Conservation (phyloP, 2,329 filamentous ascomycete genomes). For the Monascus ruber region DNA sequence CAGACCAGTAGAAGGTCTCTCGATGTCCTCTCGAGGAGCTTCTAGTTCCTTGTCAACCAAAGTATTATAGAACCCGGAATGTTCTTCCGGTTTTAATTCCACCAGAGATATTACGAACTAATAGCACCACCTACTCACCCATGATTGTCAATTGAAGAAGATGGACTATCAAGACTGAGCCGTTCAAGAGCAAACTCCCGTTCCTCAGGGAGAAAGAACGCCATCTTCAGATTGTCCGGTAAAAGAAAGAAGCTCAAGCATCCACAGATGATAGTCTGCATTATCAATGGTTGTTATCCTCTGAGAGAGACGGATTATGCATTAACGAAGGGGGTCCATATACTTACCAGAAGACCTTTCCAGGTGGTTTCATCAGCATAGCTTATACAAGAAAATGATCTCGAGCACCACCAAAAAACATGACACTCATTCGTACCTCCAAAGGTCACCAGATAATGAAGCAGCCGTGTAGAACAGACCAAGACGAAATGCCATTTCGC, state of each 20-base stretch:
- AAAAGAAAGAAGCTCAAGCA: conserved; percentile 42
- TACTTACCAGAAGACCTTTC: too few relatives aligned
- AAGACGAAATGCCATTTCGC: conserved; percentile 51
- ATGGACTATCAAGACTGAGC: conserved; percentile 29
- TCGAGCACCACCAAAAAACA: too few relatives aligned
- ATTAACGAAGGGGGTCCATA: too few relatives aligned
- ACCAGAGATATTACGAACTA: background rate
- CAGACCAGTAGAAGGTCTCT: conserved; percentile 49
- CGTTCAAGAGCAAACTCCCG: conserved; percentile 38
- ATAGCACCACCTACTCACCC: conserved; percentile 11
- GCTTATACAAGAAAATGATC: too few relatives aligned
- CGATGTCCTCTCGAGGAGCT: conserved; percentile 5
- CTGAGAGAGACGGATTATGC: background rate
- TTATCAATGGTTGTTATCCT: background rate
- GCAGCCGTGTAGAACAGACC: conserved; percentile 59
- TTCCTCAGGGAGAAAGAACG: conserved; percentile 44
- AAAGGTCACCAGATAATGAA: conserved; percentile 53
- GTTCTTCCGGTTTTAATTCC: background rate
- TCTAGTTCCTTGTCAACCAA: too few relatives aligned
- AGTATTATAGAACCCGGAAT: too few relatives aligned
- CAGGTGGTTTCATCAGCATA: too few relatives aligned
- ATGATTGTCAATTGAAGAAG: conserved; percentile 6
- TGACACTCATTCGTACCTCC: conserved; percentile 31
- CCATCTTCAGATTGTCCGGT: conserved; percentile 45
- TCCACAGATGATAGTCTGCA: conserved; percentile 44